Conservation (phyloP, 2,329 filamentous ascomycete species). For the Paracoccidioides brasiliensis region DNA sequence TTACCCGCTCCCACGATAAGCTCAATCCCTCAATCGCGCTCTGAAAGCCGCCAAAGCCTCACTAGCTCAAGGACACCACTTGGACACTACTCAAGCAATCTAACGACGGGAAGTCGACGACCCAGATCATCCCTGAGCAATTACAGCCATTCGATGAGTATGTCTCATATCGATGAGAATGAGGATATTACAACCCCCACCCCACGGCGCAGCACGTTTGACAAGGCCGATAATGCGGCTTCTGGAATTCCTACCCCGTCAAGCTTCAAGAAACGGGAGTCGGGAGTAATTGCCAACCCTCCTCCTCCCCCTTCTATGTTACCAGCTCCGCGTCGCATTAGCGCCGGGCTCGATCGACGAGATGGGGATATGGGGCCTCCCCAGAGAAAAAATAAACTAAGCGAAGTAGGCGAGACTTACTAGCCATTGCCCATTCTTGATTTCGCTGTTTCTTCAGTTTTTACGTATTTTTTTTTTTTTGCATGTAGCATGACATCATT, state of each 20-base stretch:
- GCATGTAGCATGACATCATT: slow-evolving; percentile 12
- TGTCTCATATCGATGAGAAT: slow-evolving; percentile 43
- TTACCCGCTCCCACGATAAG: slow-evolving; percentile 22
- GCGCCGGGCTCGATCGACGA: slow-evolving; percentile 20
- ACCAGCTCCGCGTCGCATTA: slow-evolving; percentile 29
- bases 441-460: slow-evolving; percentile 3
- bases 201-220: slow-evolving; percentile 26
- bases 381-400: slow-evolving; percentile 37
- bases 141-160: slow-evolving; percentile 45
- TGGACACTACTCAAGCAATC: slow-evolving; percentile 39
- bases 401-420: slow-evolving; percentile 46
- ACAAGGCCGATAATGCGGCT: slow-evolving; percentile 25
- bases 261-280: slow-evolving; percentile 39
- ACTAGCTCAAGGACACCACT: slow-evolving; percentile 51
- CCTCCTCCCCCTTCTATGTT: slow-evolving; percentile 29
- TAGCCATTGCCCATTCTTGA: slow-evolving; percentile 19
- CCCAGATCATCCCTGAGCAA: slow-evolving; percentile 60
- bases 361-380: slow-evolving; percentile 37
- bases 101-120: slow-evolving; percentile 40
- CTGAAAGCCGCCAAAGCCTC: slow-evolving; percentile 52
- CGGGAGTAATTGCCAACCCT: slow-evolving; percentile 31
- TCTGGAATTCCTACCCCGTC: slow-evolving; percentile 39
- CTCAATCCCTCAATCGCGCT: slow-evolving; percentile 34
- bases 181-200: slow-evolving; percentile 36
- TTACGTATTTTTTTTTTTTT: neutral